phyloP scores from a whole-genome alignment of 1,284 basidiomycete genomes.

The Fomitiporia mediterranea region DNA sequence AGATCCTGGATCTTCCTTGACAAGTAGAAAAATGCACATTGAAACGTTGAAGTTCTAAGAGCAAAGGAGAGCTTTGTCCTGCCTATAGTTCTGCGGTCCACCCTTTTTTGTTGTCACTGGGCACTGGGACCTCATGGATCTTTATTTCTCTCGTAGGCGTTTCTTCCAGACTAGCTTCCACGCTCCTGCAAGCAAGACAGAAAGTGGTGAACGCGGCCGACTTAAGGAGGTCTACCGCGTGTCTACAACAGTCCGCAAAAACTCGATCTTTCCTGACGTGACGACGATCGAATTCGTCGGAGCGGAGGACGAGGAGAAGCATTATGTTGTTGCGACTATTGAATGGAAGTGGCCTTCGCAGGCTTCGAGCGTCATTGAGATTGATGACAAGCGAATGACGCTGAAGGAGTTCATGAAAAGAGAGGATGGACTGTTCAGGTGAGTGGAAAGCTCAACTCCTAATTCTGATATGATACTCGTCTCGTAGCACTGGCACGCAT shows the following conservation, averaged over 20 bases:
- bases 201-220: not conserved
- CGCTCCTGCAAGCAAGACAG: not conserved
- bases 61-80: too few relatives aligned
- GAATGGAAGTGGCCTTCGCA: slow-evolving; percentile 9
- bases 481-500: not conserved
- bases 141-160: slow-evolving; percentile 9
- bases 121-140: not conserved
- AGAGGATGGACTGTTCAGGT: not conserved
- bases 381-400: not conserved
- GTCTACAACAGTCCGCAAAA: slow-evolving; percentile 1
- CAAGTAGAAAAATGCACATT: too few relatives aligned
- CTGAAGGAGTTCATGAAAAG: slow-evolving; percentile 7
- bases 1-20: too few relatives aligned
- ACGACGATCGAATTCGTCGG: slow-evolving; percentile 6
- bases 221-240: slow-evolving; percentile 6
- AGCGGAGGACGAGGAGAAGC: not conserved
- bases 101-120: not conserved
- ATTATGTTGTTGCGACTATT: not conserved
- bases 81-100: not conserved
- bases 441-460: not conserved
- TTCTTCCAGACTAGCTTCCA: slow-evolving; percentile 4
- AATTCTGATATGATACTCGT: not conserved
- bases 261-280: slow-evolving; percentile 6
- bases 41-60: too few relatives aligned
- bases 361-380: slow-evolving; percentile 3